Evolutionary conservation across 2,329 filamentous ascomycete species (phyloP).

Genomic region (Aspergillus sergii): DNA sequence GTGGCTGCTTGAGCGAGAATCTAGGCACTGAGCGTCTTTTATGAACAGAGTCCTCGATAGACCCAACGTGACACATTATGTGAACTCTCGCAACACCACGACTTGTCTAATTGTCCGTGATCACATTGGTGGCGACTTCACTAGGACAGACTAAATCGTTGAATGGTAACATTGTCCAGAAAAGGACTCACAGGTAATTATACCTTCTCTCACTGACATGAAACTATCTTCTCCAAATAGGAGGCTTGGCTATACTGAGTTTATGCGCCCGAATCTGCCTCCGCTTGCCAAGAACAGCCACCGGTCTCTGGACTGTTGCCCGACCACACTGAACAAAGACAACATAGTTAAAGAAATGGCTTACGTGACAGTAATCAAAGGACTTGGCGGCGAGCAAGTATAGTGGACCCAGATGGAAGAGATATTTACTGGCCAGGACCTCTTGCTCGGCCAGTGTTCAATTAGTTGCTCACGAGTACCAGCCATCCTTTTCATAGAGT

Average conservation of each 20-base stretch:
- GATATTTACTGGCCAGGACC: not conserved
- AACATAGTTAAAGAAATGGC: not conserved
- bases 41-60: not conserved
- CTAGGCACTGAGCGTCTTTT: not conserved
- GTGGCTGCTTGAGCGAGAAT: not conserved
- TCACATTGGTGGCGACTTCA: not conserved
- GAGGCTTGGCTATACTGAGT: not conserved
- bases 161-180: not conserved
- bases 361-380: not conserved
- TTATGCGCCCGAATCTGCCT: not conserved
- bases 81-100: not conserved
- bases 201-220: not conserved
- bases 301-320: not conserved
- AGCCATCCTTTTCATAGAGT: not conserved
- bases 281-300: not conserved
- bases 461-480: too few relatives aligned
- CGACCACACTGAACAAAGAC: not conserved
- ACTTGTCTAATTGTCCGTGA: not conserved
- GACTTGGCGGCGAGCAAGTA: not conserved
- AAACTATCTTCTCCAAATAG: not conserved
- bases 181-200: not conserved
- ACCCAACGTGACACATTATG: too few relatives aligned
- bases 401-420: not conserved
- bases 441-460: not conserved
- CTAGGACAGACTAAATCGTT: not conserved